A percentile compares a stretch with the other conserved stretches of the same genome.
Conservation (phyloP, 352 stramenopile species). For the Thraustochytrium sp. region DNA sequence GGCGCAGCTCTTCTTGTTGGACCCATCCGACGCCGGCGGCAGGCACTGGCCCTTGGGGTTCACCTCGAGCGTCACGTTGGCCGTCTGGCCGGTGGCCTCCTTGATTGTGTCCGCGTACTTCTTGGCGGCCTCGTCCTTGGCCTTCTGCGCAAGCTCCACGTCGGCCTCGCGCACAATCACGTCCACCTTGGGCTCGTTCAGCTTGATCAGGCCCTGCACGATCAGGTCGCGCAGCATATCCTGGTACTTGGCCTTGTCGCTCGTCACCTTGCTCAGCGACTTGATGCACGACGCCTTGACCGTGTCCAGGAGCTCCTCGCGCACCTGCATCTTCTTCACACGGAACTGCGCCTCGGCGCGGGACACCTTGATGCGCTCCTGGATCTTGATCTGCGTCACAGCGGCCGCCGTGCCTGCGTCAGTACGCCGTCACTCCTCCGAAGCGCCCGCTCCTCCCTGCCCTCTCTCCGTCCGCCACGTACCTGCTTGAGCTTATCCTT, state of each 20-base stretch:
- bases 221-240: slow-evolving; percentile 89
- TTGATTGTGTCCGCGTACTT: slow-evolving; percentile 75
- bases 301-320: slow-evolving; percentile 75
- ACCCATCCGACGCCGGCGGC: slow-evolving; percentile 39
- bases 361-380: slow-evolving; percentile 74
- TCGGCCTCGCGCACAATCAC: slow-evolving; percentile 84
- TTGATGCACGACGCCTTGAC: slow-evolving; percentile 14
- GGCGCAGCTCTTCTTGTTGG: slow-evolving; percentile 55
- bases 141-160: slow-evolving; percentile 69
- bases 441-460: too few species aligned
- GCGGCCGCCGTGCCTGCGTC: too few species aligned
- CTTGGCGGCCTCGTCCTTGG: slow-evolving; percentile 73
- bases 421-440: too few species aligned
- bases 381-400: slow-evolving; percentile 4
- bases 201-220: slow-evolving; percentile 96
- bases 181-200: slow-evolving; percentile 88
- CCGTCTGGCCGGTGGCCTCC: slow-evolving; percentile 42
- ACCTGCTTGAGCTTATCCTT: slow-evolving; percentile 91
- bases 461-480: slow-evolving; percentile 74
- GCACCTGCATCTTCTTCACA: slow-evolving; percentile 82
- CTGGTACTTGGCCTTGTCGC: slow-evolving; percentile 82
- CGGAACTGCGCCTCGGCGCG: slow-evolving; percentile 77
- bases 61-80: slow-evolving; percentile 47
- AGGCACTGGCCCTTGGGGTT: slow-evolving; percentile 60
- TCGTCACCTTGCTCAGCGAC: slow-evolving; percentile 41